Evolutionary conservation across 2,329 filamentous ascomycete genomes (phyloP).

Genomic region (Pseudocercospora fijiensis): DNA sequence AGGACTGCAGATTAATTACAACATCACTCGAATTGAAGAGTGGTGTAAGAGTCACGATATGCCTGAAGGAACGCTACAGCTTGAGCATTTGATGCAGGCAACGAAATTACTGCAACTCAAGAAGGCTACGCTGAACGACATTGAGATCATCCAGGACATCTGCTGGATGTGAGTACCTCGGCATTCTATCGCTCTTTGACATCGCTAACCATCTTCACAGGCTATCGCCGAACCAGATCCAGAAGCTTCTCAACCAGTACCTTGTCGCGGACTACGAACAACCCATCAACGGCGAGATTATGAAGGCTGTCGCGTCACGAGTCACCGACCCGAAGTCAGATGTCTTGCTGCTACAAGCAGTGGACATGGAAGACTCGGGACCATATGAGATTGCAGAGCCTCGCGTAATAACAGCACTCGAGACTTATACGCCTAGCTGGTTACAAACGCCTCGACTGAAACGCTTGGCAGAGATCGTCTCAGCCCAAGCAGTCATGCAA

Average conservation of each 20-base stretch:
- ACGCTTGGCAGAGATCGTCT: slow-evolving; percentile 96
- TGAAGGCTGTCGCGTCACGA: slow-evolving; percentile 96
- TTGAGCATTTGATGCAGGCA: slow-evolving; percentile 99
- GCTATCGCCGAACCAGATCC: slow-evolving; percentile 97
- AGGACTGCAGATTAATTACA: slow-evolving; percentile 99
- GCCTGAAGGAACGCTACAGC: slow-evolving; percentile 94
- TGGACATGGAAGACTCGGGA: slow-evolving; percentile 98
- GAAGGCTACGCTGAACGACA: slow-evolving; percentile 98
- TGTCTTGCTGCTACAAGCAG: slow-evolving; percentile 84
- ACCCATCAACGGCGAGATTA: slow-evolving; percentile 98
- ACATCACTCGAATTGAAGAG: slow-evolving; percentile 98
- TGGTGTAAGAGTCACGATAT: slow-evolving; percentile 99
- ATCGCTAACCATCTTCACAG: slow-evolving; percentile 53
- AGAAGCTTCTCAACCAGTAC: slow-evolving; percentile 98
- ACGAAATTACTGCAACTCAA: slow-evolving; percentile 97
- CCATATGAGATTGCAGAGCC: slow-evolving; percentile 98
- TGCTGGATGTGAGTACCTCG: slow-evolving; percentile 92
- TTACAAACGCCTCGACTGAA: slow-evolving; percentile 94
- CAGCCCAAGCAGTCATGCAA: slow-evolving; percentile 91
- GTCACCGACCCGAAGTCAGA: slow-evolving; percentile 95
- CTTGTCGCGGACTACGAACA: slow-evolving; percentile 98
- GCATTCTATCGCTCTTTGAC: not conserved
- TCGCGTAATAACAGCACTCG: slow-evolving; percentile 88
- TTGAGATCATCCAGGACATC: slow-evolving; percentile 99
- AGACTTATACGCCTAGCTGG: slow-evolving; percentile 98